These are phyloP conservation scores for Aspergillus wentii DNA, from an alignment of 495 filamentous ascomycete genomes.

Conservation along the genomic window DNA sequence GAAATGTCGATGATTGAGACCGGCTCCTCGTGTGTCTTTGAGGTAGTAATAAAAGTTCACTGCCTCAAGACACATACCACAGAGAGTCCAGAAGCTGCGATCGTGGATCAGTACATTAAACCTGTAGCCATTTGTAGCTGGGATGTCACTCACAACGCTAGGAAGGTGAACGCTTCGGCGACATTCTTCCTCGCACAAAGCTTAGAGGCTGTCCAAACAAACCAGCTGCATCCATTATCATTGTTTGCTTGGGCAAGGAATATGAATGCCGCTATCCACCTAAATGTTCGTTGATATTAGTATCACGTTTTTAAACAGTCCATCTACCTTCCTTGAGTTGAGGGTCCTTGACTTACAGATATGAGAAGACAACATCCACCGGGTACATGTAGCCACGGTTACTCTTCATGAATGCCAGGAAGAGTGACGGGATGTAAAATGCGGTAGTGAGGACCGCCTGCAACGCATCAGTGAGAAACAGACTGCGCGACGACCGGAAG, in stretches of 20 bases:
- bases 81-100: not conserved
- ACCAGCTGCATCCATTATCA: conserved; percentile 2
- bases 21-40: too few species aligned
- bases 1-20: too few species aligned
- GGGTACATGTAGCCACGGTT: conserved; percentile 16
- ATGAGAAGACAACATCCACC: conserved; percentile 14
- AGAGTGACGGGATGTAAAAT: conserved; percentile 13
- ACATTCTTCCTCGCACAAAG: conserved; percentile 3
- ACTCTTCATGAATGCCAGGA: conserved; percentile 8
- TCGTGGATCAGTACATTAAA: too few species aligned
- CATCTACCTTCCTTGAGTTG: too few species aligned
- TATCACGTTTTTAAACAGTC: too few species aligned
- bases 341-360: conserved; percentile 4
- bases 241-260: conserved; percentile 12
- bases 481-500: not conserved
- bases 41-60: not conserved
- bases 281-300: not conserved
- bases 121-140: not conserved
- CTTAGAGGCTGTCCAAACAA: not conserved
- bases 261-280: conserved; percentile 16
- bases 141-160: conserved; percentile 5
- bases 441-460: conserved; percentile 10
- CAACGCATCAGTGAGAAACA: too few species aligned
- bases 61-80: not conserved
- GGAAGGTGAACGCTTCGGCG: conserved; percentile 7